phyloP scores from a whole-genome alignment of 768 basidiomycete species.

The Coprinellus micaceus region DNA sequence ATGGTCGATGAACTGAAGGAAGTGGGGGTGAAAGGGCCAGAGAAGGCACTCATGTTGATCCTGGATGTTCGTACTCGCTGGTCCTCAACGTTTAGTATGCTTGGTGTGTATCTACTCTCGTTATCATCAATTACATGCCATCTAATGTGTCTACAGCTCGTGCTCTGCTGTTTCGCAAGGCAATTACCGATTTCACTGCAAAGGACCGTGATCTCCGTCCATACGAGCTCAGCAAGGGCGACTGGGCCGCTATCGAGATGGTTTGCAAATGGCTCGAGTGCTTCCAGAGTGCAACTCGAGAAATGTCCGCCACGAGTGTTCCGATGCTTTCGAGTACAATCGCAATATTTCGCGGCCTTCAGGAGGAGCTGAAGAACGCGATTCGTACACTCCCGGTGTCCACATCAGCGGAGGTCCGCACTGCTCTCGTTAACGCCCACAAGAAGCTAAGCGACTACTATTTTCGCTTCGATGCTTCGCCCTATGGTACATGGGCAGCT shows the following conservation, averaged over 20 bases:
- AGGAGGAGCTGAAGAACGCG: constrained; percentile 18
- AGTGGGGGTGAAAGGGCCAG: neutral
- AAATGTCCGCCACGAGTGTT: constrained; percentile 29
- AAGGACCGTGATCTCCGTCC: constrained; percentile 16
- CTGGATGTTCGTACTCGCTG: constrained; percentile 30
- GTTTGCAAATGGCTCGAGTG: constrained; percentile 23
- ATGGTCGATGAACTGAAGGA: neutral
- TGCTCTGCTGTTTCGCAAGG: constrained; percentile 18
- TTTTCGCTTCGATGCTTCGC: constrained; percentile 26
- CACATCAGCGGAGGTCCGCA: constrained; percentile 12
- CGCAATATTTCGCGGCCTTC: constrained; percentile 26
- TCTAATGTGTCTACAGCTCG: constrained; percentile 16
- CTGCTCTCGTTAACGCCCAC: constrained; percentile 25
- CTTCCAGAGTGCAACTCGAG: constrained; percentile 27
- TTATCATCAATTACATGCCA: neutral
- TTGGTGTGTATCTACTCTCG: constrained; percentile 18
- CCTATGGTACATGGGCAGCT: constrained; percentile 28
- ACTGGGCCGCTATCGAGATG: constrained; percentile 25
- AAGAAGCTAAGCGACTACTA: constrained; percentile 32
- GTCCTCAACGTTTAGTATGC: constrained; percentile 33
- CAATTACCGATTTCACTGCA: constrained; percentile 16
- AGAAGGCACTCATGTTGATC: constrained; percentile 20
- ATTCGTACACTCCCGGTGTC: constrained; percentile 18
- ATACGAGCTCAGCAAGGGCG: constrained; percentile 15
- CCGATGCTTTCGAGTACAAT: constrained; percentile 29